Evolutionary conservation across 2,329 filamentous ascomycete species (phyloP), one percentile per base, ranked within the genome.

Genomic region (Magnaporthiopsis incrustans): DNA sequence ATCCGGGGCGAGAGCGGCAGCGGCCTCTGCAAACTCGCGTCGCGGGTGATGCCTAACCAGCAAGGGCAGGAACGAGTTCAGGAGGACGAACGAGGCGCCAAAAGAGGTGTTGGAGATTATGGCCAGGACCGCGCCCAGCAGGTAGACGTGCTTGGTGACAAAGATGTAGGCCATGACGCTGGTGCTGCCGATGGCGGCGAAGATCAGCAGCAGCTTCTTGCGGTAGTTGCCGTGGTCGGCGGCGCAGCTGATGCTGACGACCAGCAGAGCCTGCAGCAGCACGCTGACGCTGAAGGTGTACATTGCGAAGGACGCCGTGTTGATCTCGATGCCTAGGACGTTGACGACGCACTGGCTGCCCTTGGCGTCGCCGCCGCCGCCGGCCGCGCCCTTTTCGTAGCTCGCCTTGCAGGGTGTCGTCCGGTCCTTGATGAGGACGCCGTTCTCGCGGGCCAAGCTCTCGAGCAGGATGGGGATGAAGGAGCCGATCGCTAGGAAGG

Each of bases 401-500:
- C 82, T 87, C 66, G 86, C 81, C 66, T 82, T 86, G 78, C 94
- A 98, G 59, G 92, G 89, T 38, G 84, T 90, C 27, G 78, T 86
- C 65, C 83, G 88, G 75, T 98, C 91, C 62, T 87, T 88, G 32
- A 94, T 81, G 10, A 97, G 84, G 44, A 97, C 90, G 60, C 95
- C 95, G 74, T 93, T 93, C 73, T 97, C 94, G 71, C 95, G 85
- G 15, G 95, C 93, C 63, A 99, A 85, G 68, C 95, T 93, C 75
- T 99, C 95, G 67, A 99, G 84, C 4, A 95, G 90, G 66, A 99
- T 96, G 30, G 95, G 95, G 67, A 99, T 93, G 77, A 99, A 99
- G 56, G 92, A 96, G 60, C 89, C 92, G 63, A 68, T 62, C 53
- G 67, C 62, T 68, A 64, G 66, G 18, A n/a, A 53, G 22, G 44